Evolutionary conservation across 768 basidiomycete genomes (phyloP), one percentile per base, ranked within the genome.

Genomic region (Termitomyces sp.): DNA sequence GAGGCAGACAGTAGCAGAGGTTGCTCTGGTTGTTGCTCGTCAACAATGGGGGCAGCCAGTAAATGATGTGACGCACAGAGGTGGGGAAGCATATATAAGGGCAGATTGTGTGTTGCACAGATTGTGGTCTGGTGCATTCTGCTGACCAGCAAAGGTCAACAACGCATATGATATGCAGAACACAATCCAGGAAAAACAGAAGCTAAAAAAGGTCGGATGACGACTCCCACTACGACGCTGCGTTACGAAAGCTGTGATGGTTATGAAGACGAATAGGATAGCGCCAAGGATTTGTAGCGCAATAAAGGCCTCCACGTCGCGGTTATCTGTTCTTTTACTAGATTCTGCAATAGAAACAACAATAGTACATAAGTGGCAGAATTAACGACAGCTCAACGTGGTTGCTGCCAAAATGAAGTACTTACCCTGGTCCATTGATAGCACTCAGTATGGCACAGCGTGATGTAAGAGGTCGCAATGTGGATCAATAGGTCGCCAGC

Each of bases 181-280:
- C 10, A 73, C 60, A 18, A 72, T 69, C 74, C 74, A 77, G 2
- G 71, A 67, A 24, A 70, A 49, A 57, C 70, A 70, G 53, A 75
- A 76, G 60, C 69, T 73, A 57, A 71, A 74, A 65, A 72, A 75
- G 13, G 72, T 71, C 18, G 69, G 60, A 59, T 72, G 69, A 22
- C 75, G 64, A 39, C 68, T 70, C 12, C 67, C 60, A 16, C 54
- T 57, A 3, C 62, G 58, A 4, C 44, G 55, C 37, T 67, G 64
- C 26, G 63, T 69, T 27, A 73, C 53, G 36, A 66, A 58, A 10
- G 73, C 73, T 8, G 71, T 60, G 14, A 71, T 49, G 10, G 68
- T 49, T 22, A 65, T 65, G 30, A 75, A 26, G 13, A 58, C 44
- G 50, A 71, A 72, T 20, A 64, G 62, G 22, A 62, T 30, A 5